A percentile compares a stretch with the other conserved stretches of the same genome.
Conservation (phyloP, 495 filamentous ascomycete genomes). For the Achaetomiella virescens region DNA sequence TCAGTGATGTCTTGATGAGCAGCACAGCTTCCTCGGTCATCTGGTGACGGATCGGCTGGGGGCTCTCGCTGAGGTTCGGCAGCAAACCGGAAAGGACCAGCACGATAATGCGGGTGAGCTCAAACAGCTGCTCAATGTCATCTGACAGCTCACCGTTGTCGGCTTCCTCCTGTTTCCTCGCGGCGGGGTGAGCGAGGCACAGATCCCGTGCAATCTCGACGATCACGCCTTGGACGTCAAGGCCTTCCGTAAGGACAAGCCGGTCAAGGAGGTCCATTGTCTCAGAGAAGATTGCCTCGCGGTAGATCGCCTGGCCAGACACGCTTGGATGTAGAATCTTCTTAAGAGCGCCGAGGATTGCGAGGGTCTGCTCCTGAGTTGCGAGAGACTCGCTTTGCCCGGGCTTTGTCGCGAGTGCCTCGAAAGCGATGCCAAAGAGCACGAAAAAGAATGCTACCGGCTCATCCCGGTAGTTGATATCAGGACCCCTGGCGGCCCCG, state of each 20-base stretch:
- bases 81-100: constrained; percentile 80
- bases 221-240: constrained; percentile 85
- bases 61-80: constrained; percentile 76
- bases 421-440: constrained; percentile 91
- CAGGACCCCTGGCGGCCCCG: constrained; percentile 48
- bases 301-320: constrained; percentile 91
- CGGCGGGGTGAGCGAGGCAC: constrained; percentile 84
- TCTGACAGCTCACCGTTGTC: constrained; percentile 76
- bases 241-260: constrained; percentile 82
- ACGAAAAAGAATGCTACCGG: constrained; percentile 99
- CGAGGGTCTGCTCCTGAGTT: constrained; percentile 73
- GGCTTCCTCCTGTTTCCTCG: constrained; percentile 58
- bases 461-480: constrained; percentile 97
- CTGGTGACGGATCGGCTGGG: constrained; percentile 61
- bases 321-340: constrained; percentile 94
- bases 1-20: constrained; percentile 71
- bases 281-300: constrained; percentile 92
- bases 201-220: constrained; percentile 88
- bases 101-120: constrained; percentile 91
- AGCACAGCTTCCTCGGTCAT: constrained; percentile 76
- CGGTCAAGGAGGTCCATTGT: constrained; percentile 93
- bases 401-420: constrained; percentile 79
- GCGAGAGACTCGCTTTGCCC: constrained; percentile 60
- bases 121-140: constrained; percentile 97
- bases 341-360: constrained; percentile 85